A percentile compares a stretch with the other conserved stretches of the same genome.
Evolutionary conservation across 1,284 basidiomycete genomes (phyloP).

Genomic region (Ceratobasidium sp.): DNA sequence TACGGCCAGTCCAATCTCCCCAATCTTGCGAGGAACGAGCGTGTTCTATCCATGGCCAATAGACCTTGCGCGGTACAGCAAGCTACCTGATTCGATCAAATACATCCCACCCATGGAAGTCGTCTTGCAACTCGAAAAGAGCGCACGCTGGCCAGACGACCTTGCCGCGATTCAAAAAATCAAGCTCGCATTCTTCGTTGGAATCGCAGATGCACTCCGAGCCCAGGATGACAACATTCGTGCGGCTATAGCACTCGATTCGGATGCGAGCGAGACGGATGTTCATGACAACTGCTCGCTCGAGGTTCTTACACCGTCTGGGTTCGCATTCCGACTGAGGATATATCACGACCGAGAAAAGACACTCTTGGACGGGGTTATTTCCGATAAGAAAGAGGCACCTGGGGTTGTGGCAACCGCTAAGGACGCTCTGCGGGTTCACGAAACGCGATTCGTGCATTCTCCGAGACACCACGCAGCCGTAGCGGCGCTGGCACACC

Average conservation of each 20-base stretch:
- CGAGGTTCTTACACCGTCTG: slow-evolving; percentile 82
- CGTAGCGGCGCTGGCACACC: slow-evolving; percentile 82
- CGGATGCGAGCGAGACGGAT: slow-evolving; percentile 61
- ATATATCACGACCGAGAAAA: slow-evolving; percentile 92
- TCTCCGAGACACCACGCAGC: slow-evolving; percentile 87
- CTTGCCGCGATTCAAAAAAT: slow-evolving; percentile 92
- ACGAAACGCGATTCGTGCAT: slow-evolving; percentile 78
- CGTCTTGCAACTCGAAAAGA: slow-evolving; percentile 89
- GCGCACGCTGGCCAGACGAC: slow-evolving; percentile 95
- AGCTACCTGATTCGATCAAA: slow-evolving; percentile 63
- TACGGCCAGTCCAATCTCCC: slow-evolving; percentile 78
- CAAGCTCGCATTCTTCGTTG: slow-evolving; percentile 93
- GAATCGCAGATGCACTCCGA: slow-evolving; percentile 70
- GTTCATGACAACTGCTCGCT: slow-evolving; percentile 78
- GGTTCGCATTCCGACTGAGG: slow-evolving; percentile 86
- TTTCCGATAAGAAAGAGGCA: slow-evolving; percentile 57
- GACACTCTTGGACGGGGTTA: slow-evolving; percentile 77
- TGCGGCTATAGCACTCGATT: slow-evolving; percentile 69
- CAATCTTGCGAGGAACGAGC: slow-evolving; percentile 84
- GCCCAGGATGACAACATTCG: slow-evolving; percentile 55
- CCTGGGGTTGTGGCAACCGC: slow-evolving; percentile 60
- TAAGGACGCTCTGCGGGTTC: slow-evolving; percentile 70
- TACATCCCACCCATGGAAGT: slow-evolving; percentile 78
- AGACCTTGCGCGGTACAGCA: slow-evolving; percentile 52
- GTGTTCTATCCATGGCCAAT: slow-evolving; percentile 78